phyloP scores from a whole-genome alignment of 1,284 basidiomycete genomes.

The Puccinia hordei region DNA sequence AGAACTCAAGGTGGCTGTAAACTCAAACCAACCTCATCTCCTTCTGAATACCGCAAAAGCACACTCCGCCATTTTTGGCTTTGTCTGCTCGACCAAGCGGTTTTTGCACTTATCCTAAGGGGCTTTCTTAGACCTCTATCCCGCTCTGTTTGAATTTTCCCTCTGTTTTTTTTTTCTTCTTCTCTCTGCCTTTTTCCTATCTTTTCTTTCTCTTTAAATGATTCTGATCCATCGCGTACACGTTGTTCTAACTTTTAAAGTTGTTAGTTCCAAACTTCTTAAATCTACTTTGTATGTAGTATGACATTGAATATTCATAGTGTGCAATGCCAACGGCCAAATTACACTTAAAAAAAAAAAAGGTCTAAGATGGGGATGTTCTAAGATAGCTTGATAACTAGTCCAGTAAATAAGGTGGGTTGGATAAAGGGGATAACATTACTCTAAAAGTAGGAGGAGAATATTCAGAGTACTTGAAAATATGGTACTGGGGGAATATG shows the following conservation, averaged over 20 bases:
- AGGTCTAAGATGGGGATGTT: no score
- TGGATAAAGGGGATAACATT: no score
- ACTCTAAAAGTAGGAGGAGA: no score
- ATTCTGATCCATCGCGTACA: background rate
- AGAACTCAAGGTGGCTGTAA: no score
- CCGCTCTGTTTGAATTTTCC: no score
- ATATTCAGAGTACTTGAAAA: no score
- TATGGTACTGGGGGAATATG: no score
- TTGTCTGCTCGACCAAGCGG: background rate
- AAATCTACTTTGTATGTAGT: background rate
- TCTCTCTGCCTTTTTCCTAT: background rate
- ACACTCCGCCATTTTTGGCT: background rate
- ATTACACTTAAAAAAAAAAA: background rate
- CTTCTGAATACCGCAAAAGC: background rate
- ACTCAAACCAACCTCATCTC: background rate
- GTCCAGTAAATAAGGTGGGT: no score
- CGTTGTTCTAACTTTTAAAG: no score
- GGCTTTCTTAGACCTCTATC: background rate
- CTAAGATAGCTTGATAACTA: no score
- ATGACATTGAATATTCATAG: constrained; percentile 1
- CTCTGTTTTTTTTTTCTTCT: constrained; percentile 1
- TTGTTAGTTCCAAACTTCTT: background rate
- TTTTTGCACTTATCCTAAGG: no score
- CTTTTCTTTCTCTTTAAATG: background rate
- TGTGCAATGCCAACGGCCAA: constrained; percentile 5